These are phyloP conservation scores for Curvularia lunata DNA, from an alignment of 2,329 filamentous ascomycete genomes.

Conservation along the genomic window DNA sequence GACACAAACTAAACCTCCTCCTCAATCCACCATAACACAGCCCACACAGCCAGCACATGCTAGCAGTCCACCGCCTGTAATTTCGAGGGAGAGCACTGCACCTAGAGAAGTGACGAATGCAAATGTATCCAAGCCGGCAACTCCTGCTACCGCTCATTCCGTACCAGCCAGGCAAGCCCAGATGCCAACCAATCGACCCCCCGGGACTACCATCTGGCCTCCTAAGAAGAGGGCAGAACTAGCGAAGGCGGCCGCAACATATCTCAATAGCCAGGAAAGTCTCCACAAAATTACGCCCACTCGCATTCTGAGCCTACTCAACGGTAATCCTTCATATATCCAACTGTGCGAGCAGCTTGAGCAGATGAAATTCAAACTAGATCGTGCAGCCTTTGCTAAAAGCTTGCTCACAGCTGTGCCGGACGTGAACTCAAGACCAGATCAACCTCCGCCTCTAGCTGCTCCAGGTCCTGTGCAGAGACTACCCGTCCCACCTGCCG, in stretches of 20 bases:
- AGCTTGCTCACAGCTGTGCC: conserved; percentile 56
- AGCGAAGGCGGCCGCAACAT: conserved; percentile 57
- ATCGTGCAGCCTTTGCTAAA: conserved; percentile 61
- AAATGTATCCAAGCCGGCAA: conserved; percentile 11
- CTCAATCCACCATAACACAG: conserved; percentile 22
- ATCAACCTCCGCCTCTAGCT: conserved; percentile 24
- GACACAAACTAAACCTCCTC: conserved; percentile 29
- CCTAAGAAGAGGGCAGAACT: conserved; percentile 57
- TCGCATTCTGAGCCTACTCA: conserved; percentile 56
- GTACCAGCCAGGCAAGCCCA: conserved; percentile 14
- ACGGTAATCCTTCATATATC: conserved; percentile 62
- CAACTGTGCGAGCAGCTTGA: conserved; percentile 63
- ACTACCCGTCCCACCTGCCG: conserved; percentile 29
- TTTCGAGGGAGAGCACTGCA: conserved; percentile 31
- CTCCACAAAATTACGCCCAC: conserved; percentile 47
- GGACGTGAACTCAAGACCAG: conserved; percentile 46
- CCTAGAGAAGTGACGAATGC: conserved; percentile 22
- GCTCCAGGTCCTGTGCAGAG: conserved; percentile 16
- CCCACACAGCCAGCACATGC: conserved; percentile 18
- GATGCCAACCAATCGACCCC: conserved; percentile 13
- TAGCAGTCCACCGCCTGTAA: conserved; percentile 24
- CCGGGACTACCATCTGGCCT: conserved; percentile 57
- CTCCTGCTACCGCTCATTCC: conserved; percentile 10
- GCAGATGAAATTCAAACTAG: conserved; percentile 55
- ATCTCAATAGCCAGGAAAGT: conserved; percentile 55